A percentile compares a stretch with the other conserved stretches of the same genome.
phyloP scores from a whole-genome alignment of 1,284 basidiomycete species.

The Neolentinus lepideus region DNA sequence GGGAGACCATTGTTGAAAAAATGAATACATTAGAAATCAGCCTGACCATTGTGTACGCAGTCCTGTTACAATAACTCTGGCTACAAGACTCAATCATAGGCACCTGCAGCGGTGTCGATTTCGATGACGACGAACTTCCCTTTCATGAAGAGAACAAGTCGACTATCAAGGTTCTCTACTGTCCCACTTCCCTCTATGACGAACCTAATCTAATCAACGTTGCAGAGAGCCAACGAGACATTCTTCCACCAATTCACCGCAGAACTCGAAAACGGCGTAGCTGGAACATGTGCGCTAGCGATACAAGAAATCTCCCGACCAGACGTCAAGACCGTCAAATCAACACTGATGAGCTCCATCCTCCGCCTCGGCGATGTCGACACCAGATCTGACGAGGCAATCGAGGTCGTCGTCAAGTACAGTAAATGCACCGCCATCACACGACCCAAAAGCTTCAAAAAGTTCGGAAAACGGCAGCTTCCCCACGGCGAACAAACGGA shows the following conservation, averaged over 20 bases:
- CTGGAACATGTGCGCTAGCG: conserved; percentile 70
- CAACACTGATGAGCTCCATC: conserved; percentile 51
- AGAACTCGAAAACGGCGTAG: conserved; percentile 37
- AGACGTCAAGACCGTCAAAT: conserved; percentile 62
- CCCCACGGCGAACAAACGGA: conserved; percentile 22
- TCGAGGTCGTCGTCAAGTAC: conserved; percentile 71
- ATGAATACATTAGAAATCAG: conserved; percentile 54
- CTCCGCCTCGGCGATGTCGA: conserved; percentile 75
- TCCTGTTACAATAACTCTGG: background rate
- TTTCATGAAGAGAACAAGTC: conserved; percentile 66
- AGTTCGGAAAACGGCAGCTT: conserved; percentile 41
- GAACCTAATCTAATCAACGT: background rate
- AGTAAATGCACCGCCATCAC: conserved; percentile 80
- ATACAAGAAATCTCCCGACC: conserved; percentile 65
- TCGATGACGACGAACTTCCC: conserved; percentile 67
- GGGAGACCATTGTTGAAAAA: conserved; percentile 66
- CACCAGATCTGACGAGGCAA: conserved; percentile 54
- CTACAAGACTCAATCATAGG: background rate
- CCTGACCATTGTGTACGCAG: conserved; percentile 58
- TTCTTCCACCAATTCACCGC: conserved; percentile 61
- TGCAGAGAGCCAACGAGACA: conserved; percentile 67
- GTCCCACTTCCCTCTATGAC: background rate
- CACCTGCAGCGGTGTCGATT: conserved; percentile 68
- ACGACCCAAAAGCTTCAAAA: conserved; percentile 77
- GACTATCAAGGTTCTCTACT: conserved; percentile 57